These are phyloP conservation scores for Aspergillus fumigatus DNA, from an alignment of 2,329 filamentous ascomycete species.

Conservation along the genomic window DNA sequence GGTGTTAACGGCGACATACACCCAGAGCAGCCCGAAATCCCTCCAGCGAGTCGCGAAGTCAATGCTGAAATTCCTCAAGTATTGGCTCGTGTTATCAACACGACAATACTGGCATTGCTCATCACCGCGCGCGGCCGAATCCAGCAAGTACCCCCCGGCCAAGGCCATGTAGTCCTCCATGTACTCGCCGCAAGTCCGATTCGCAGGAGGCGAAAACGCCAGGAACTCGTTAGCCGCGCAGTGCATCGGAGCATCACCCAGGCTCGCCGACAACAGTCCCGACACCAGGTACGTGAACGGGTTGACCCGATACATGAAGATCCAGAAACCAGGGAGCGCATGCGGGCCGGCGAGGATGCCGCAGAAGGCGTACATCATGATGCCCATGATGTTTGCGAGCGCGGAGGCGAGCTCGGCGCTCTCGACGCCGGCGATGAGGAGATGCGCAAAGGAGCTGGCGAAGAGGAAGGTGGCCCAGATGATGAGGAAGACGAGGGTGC, in stretches of 20 bases:
- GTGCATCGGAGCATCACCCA: neutral
- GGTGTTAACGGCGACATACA: slow-evolving; percentile 28
- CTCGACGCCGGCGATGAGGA: slow-evolving; percentile 54
- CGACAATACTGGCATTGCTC: neutral
- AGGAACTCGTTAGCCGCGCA: neutral
- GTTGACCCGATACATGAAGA: neutral
- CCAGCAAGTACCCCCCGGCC: neutral
- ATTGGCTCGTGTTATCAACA: neutral
- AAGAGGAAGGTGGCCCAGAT: slow-evolving; percentile 63
- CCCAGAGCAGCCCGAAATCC: neutral
- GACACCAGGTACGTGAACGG: slow-evolving; percentile 20
- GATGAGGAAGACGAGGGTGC: slow-evolving; percentile 60
- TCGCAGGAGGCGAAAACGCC: neutral
- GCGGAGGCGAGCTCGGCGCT: slow-evolving; percentile 1
- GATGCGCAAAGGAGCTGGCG: slow-evolving; percentile 63
- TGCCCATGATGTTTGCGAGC: neutral
- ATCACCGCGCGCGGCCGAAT: neutral
- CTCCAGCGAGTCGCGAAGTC: neutral
- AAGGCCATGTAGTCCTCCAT: neutral
- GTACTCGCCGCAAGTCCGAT: neutral
- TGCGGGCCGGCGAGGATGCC: slow-evolving; percentile 2
- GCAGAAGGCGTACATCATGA: slow-evolving; percentile 7
- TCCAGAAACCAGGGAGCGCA: slow-evolving; percentile 6
- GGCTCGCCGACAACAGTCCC: neutral
- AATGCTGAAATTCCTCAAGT: neutral